Conservation (phyloP, 768 basidiomycete species). For the Tricholoma terreum region DNA sequence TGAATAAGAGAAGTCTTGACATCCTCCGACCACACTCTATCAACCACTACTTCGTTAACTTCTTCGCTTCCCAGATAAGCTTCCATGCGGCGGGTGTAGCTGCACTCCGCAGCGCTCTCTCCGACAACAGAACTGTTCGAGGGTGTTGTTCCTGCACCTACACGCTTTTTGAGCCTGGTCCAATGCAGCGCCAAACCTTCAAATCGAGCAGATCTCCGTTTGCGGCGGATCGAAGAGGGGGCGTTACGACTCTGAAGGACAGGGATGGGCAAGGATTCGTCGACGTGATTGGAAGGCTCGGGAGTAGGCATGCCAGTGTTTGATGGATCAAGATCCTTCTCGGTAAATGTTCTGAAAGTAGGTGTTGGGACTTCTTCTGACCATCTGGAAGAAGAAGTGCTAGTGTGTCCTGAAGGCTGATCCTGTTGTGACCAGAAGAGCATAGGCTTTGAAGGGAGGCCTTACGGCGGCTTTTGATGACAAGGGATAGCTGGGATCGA, state of each 20-base stretch:
- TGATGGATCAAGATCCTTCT: conserved; percentile 6
- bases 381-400: conserved; percentile 14
- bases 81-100: conserved; percentile 23
- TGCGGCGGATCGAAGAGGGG: conserved; percentile 20
- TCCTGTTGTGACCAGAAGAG: conserved; percentile 14
- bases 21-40: conserved; percentile 64
- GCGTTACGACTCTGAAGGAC: conserved; percentile 31
- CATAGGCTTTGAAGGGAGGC: conserved; percentile 7
- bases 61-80: conserved; percentile 29
- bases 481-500: too few relatives aligned
- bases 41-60: conserved; percentile 75
- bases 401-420: conserved; percentile 6
- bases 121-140: conserved; percentile 52
- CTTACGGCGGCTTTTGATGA: background rate
- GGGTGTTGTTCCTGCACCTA: conserved; percentile 54
- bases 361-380: conserved; percentile 14
- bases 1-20: conserved; percentile 50
- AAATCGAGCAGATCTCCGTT: conserved; percentile 36
- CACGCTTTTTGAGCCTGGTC: conserved; percentile 49
- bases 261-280: conserved; percentile 40
- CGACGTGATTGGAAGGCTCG: conserved; percentile 24
- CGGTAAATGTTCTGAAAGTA: conserved; percentile 7
- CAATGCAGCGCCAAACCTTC: conserved; percentile 39
- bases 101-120: conserved; percentile 44
- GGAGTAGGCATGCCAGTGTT: conserved; percentile 19